phyloP scores from a whole-genome alignment of 108 stramenopile species.

The Pseudonitzschia delicatissima region DNA sequence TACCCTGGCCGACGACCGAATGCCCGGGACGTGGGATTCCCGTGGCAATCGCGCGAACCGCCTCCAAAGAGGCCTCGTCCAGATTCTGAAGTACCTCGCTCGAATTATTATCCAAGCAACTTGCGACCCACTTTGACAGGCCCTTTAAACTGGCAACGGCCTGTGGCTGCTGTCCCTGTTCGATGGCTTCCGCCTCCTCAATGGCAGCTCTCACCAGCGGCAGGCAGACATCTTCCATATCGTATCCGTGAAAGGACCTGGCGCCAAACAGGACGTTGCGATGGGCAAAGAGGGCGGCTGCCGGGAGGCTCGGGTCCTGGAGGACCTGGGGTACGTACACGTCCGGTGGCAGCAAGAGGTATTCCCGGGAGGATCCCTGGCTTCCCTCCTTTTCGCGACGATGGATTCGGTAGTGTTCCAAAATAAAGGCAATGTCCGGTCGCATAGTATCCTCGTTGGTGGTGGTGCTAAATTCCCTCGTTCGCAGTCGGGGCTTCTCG shows the following conservation, averaged over 20 bases:
- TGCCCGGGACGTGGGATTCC: conserved; percentile 67
- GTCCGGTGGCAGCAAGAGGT: conserved; percentile 34
- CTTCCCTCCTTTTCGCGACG: conserved; percentile 8
- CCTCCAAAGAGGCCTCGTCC: conserved; percentile 35
- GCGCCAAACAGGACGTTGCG: conserved; percentile 74
- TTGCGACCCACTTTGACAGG: conserved; percentile 59
- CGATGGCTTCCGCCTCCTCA: conserved; percentile 45
- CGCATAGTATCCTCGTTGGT: background rate
- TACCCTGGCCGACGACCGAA: conserved; percentile 60
- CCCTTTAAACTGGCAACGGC: conserved; percentile 67
- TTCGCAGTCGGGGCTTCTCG: background rate
- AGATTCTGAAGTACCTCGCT: background rate
- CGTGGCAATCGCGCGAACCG: conserved; percentile 71
- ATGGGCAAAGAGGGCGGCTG: conserved; percentile 56
- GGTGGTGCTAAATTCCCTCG: background rate
- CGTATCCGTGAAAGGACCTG: conserved; percentile 25
- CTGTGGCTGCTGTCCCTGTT: conserved; percentile 76
- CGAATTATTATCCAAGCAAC: conserved; percentile 34
- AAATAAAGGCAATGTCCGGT: conserved; percentile 23
- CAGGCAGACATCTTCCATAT: conserved; percentile 39
- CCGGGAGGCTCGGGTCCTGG: conserved; percentile 6
- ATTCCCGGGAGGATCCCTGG: conserved; percentile 35
- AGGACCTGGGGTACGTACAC: conserved; percentile 8
- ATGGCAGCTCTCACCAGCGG: conserved; percentile 58
- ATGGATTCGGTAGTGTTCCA: conserved; percentile 21